Base-by-base conservation (phyloP, 495 filamentous ascomycete species). In the Tuber magnatum region DNA sequence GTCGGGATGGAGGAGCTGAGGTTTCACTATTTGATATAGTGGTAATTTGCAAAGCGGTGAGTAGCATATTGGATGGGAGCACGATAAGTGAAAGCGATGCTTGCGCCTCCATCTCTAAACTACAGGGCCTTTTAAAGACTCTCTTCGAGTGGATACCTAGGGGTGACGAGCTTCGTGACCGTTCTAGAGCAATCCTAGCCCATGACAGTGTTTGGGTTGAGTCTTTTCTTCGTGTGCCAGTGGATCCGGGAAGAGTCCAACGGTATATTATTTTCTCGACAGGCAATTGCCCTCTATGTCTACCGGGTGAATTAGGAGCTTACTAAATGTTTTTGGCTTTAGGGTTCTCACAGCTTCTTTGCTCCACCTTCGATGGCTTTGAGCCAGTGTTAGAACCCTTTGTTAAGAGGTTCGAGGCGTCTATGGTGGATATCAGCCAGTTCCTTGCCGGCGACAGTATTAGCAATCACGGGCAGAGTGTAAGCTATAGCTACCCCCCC, bases 21-120 rank as follows among this genome's bases (percentile, higher is more conserved):
- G 72, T 81, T 28, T 81, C 80, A 24, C 41, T 82, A 44, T 77
- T 82, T 41, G 80, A 81, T 65, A 71, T 82, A 22, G 71, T 73
- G 68, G 70, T 82, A 38, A 68, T 32, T 10, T 76, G 68, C 32
- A 78, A 65, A 41, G 77, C 76, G n/a, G 69, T 79, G 12, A 14
- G 77, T 8, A 39, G 70, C 14, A 71, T 79, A 38, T 43, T 79
- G 16, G 22, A 70, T 43, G 71, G 72, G 24, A 72, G 48, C n/a
- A 65, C 69, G 42, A 79, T 79, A 38, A 75, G 35, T 35, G 71
- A 38, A 39, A 44, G 70, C 56, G 76, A 72, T 79, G 74, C 77
- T 28, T 70, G 76, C 43, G 69, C 35, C 35, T 65, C 76, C 48
- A 39, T 79, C 24, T 65, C 56, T 38, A 75, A 75, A 39, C 48